phyloP scores from a whole-genome alignment of 192 early-diverging fungal species.

The Gamsiella multidivaricata region DNA sequence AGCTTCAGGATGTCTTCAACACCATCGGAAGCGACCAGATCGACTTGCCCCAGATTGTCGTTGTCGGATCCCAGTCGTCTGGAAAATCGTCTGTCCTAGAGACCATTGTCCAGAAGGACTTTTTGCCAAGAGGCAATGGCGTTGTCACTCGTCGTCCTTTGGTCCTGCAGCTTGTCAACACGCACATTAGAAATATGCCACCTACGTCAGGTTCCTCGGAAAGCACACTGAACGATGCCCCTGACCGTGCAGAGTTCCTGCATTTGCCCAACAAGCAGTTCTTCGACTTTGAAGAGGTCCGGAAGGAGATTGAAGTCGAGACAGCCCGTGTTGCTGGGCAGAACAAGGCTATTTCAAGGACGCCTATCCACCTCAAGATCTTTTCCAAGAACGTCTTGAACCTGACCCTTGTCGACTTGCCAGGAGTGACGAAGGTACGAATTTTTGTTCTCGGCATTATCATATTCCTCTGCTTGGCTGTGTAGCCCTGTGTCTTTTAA shows the following conservation, averaged over 20 bases:
- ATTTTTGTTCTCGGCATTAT: background rate
- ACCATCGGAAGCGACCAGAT: constrained; percentile 78
- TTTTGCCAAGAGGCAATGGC: constrained; percentile 92
- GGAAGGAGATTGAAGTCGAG: constrained; percentile 83
- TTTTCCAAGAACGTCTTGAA: constrained; percentile 81
- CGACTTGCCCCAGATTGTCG: constrained; percentile 88
- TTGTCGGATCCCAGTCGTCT: constrained; percentile 87
- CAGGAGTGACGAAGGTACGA: constrained; percentile 82
- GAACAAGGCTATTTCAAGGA: constrained; percentile 83
- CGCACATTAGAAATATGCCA: constrained; percentile 39
- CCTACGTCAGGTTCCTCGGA: constrained; percentile 37
- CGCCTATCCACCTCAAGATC: constrained; percentile 83
- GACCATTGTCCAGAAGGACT: constrained; percentile 98
- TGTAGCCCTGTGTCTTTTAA: background rate
- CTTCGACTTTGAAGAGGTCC: constrained; percentile 80
- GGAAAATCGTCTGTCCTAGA: constrained; percentile 99
- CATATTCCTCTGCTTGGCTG: background rate
- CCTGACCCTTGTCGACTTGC: constrained; percentile 85
- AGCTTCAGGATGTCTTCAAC: constrained; percentile 84
- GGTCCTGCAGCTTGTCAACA: constrained; percentile 82
- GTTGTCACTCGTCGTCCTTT: constrained; percentile 87
- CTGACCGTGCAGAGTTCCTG: constrained; percentile 70
- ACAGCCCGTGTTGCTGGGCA: constrained; percentile 80
- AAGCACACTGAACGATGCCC: constrained; percentile 29
- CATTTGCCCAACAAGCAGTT: constrained; percentile 81